Evolutionary conservation across 2,329 filamentous ascomycete species (phyloP).

Genomic region (Pseudogymnoascus verrucosus): DNA sequence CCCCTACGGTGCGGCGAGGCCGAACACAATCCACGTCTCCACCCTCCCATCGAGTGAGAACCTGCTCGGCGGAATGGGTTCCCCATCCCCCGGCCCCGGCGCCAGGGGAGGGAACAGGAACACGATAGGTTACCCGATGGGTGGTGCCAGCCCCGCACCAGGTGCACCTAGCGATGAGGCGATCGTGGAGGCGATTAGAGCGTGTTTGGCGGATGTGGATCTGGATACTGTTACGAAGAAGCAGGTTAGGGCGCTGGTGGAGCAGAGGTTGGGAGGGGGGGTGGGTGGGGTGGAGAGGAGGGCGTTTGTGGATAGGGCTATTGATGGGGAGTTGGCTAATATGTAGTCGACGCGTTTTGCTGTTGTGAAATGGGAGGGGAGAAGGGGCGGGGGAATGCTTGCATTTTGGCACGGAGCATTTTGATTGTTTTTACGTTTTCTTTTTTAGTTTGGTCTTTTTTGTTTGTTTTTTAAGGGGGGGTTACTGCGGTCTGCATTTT

Average conservation of each 20-base stretch:
- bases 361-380: no score
- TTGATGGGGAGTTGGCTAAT: no score
- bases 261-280: conserved; percentile 88
- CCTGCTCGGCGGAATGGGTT: conserved; percentile 29
- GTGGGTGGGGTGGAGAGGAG: conserved; percentile 69
- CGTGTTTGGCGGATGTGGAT: conserved; percentile 79
- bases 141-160: background rate
- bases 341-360: no score
- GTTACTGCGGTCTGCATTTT: background rate
- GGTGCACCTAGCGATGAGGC: conserved; percentile 65
- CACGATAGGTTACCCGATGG: background rate
- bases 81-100: conserved; percentile 18
- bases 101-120: background rate
- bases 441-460: background rate
- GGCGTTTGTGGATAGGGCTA: no score
- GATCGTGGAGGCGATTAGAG: conserved; percentile 78
- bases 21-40: conserved; percentile 55
- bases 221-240: conserved; percentile 98
- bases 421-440: background rate
- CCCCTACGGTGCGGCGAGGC: conserved; percentile 21
- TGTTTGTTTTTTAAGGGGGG: background rate
- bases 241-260: conserved; percentile 82
- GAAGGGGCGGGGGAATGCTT: no score
- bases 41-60: conserved; percentile 32
- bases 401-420: conserved; percentile 1